phyloP scores from a whole-genome alignment of 1,284 basidiomycete genomes.

The Peniophora sp. region DNA sequence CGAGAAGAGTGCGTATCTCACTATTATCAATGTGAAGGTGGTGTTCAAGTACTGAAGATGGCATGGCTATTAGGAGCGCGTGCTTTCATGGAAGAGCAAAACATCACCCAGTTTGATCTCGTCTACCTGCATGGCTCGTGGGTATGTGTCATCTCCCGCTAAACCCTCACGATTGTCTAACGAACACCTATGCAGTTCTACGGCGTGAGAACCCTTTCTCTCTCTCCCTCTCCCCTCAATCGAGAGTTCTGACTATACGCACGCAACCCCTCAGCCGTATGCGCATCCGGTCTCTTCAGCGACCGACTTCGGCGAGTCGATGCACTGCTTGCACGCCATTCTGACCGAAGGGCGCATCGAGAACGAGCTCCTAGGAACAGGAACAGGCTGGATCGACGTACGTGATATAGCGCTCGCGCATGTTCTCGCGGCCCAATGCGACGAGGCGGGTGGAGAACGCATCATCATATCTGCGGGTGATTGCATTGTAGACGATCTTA shows the following conservation, averaged over 20 bases:
- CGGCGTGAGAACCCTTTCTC: too few relatives aligned
- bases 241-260: too few relatives aligned
- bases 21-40: too few relatives aligned
- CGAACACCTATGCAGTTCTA: constrained; percentile 1
- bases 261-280: too few relatives aligned
- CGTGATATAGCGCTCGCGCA: constrained; percentile 57
- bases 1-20: not conserved
- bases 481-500: constrained; percentile 3
- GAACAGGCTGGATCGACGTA: constrained; percentile 45
- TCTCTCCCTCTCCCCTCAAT: too few relatives aligned
- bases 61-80: too few relatives aligned
- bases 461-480: constrained; percentile 39
- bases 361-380: constrained; percentile 9
- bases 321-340: constrained; percentile 23
- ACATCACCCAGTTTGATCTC: not conserved
- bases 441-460: constrained; percentile 53
- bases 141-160: not conserved
- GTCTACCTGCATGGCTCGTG: too few relatives aligned
- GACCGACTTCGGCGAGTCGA: constrained; percentile 45
- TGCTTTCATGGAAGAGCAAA: not conserved
- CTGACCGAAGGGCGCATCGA: constrained; percentile 20
- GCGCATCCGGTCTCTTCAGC: constrained; percentile 35
- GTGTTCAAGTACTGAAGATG: too few relatives aligned
- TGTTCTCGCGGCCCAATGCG: constrained; percentile 40
- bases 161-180: too few relatives aligned